Evolutionary conservation across 2,329 filamentous ascomycete species (phyloP), one percentile per base, ranked within the genome.

Genomic region (Ceratocystis harringtonii): DNA sequence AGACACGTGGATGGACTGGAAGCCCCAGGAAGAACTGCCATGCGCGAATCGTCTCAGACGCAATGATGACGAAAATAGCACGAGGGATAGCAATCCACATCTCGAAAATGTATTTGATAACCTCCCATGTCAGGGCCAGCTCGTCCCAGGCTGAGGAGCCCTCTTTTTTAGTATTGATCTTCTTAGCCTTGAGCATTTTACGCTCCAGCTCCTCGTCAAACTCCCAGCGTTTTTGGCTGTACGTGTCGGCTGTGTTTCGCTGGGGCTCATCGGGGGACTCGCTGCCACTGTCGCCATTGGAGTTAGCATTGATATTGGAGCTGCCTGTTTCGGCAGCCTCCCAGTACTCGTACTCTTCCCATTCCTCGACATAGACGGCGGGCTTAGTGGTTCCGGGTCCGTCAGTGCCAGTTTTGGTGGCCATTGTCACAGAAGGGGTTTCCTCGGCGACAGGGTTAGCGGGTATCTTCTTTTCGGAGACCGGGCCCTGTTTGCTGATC

Each of bases 31-130:
- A 84, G 68, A 73, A 76, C 67, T 80, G 77, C 73, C 76, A 81
- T 5, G 80, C 69, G 2, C 81, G 78, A 17, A 71, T 68, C 2
- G 77, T 62, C 69, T 84, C 81, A 0, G 75, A 75, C 2, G 72
- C 70, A n/a, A 78, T 15, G 36, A 83, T 77, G 12, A 67, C 62
- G 17, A 60, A 41, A 30, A 67, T 52, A 22, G 63, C 62, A 25
- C 63, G 63, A 0, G 92, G 92, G 61, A 91, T 78, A 25, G 79
- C 76, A 5, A 85, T 65, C 89, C 90, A 99, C 67, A 83, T 82
- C 69, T 45, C 64, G 8, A 67, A 60, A 41, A 74, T 70, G 41
- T 74, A 73, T 25, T 70, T 65, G 25, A 65, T 45, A 22, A 63
- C 68, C 5, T 66, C 63, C 64, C 68, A 68, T 7, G 70, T 70